A percentile compares a stretch with the other conserved stretches of the same genome.
phyloP scores from a whole-genome alignment of 805 yeast species.

The Candida glaebosa region DNA sequence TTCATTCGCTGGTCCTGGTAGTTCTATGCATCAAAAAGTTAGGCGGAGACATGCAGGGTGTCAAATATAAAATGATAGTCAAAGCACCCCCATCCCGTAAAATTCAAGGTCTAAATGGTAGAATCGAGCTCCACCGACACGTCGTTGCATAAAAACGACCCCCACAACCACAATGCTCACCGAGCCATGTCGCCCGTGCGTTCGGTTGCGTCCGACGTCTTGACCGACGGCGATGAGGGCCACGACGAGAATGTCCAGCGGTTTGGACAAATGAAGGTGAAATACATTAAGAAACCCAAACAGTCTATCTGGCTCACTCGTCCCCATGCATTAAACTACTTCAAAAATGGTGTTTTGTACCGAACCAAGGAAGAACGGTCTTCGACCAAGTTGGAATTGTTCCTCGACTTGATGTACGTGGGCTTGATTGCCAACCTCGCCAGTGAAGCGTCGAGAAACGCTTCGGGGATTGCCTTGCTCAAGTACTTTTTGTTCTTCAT shows the following conservation, averaged over 20 bases:
- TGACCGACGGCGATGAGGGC: slow-evolving; percentile 11
- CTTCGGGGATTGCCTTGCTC: slow-evolving; percentile 44
- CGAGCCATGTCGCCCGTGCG: neutral
- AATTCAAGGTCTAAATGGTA: too few relatives aligned
- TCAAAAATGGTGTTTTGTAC: slow-evolving; percentile 52
- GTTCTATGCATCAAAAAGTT: neutral
- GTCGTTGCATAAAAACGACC: neutral
- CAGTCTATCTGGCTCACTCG: slow-evolving; percentile 39
- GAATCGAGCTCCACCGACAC: neutral
- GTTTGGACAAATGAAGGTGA: slow-evolving; percentile 47
- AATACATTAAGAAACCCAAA: slow-evolving; percentile 43
- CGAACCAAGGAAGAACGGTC: slow-evolving; percentile 55
- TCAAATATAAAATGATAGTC: neutral
- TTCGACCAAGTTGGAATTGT: slow-evolving; percentile 52
- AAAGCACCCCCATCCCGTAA: too few relatives aligned
- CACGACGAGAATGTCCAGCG: slow-evolving; percentile 36
- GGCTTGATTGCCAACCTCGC: slow-evolving; percentile 63
- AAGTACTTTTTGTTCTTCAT: slow-evolving; percentile 49
- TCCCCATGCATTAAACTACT: slow-evolving; percentile 61
- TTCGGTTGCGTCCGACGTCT: neutral
- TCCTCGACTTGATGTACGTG: slow-evolving; percentile 60
- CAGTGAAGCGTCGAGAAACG: slow-evolving; percentile 47
- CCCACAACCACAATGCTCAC: neutral
- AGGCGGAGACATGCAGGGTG: neutral
- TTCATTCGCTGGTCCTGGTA: too few relatives aligned